phyloP scores from a whole-genome alignment of 768 basidiomycete species.

The Neoboletus subvelutipes region DNA sequence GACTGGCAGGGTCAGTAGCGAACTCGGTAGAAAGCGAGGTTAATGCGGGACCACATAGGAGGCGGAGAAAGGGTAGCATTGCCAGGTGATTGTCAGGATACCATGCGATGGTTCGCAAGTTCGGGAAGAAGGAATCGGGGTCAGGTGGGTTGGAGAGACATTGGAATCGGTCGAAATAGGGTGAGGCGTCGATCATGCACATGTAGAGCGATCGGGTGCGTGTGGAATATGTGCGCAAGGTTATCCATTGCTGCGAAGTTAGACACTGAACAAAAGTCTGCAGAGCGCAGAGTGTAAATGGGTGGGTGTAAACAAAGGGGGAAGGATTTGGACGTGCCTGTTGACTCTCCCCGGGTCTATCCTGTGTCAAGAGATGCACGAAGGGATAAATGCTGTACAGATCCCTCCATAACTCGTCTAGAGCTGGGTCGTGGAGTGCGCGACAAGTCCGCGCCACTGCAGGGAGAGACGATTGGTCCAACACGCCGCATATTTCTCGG shows the following conservation, averaged over 20 bases:
- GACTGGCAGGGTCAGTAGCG: slow-evolving; percentile 15
- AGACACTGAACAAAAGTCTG: neutral
- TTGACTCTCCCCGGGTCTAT: neutral
- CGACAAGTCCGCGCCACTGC: slow-evolving; percentile 26
- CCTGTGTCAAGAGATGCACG: slow-evolving; percentile 13
- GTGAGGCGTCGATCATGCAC: slow-evolving; percentile 21
- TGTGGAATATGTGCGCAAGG: slow-evolving; percentile 19
- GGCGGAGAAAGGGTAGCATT: slow-evolving; percentile 23
- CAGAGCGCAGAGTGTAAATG: neutral
- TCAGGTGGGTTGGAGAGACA: slow-evolving; percentile 18
- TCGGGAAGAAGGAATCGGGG: slow-evolving; percentile 21
- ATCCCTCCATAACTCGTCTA: slow-evolving; percentile 27
- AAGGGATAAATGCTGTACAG: slow-evolving; percentile 24
- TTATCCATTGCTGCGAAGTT: slow-evolving; percentile 15
- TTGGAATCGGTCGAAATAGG: slow-evolving; percentile 4
- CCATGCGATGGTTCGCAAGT: slow-evolving; percentile 23
- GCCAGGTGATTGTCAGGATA: slow-evolving; percentile 19
- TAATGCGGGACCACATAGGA: slow-evolving; percentile 25
- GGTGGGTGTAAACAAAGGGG: too few species aligned
- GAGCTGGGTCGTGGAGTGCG: slow-evolving; percentile 21
- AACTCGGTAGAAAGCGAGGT: slow-evolving; percentile 22
- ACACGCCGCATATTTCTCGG: slow-evolving; percentile 16
- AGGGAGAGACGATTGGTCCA: slow-evolving; percentile 18
- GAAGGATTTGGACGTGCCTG: slow-evolving; percentile 10
- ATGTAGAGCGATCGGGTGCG: slow-evolving; percentile 21